Conservation (phyloP, 345 rosid species). For the Triadica sebifera region DNA sequence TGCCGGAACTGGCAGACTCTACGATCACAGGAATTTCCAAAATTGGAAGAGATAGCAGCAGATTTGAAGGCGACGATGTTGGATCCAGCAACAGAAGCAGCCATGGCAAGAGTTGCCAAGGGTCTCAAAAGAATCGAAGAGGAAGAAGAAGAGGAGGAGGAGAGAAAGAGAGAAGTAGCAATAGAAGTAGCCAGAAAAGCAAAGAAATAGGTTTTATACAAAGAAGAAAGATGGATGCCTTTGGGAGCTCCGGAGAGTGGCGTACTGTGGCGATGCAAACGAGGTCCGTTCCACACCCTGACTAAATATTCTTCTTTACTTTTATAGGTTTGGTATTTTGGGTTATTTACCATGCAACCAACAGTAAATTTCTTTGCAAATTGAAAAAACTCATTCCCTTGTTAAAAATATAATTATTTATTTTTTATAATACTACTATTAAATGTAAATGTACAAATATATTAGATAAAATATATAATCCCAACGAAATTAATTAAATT, state of each 20-base stretch:
- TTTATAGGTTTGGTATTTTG: background rate
- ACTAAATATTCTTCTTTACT: background rate
- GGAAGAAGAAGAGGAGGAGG: constrained; percentile 14
- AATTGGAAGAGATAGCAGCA: constrained; percentile 29
- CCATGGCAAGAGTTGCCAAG: constrained; percentile 40
- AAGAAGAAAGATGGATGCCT: constrained; percentile 24
- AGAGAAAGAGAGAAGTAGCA: constrained; percentile 31
- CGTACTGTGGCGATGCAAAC: constrained; percentile 32
- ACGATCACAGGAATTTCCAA: constrained; percentile 27
- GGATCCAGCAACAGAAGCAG: constrained; percentile 56
- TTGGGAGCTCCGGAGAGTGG: constrained; percentile 38
- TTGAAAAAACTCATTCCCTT: no score
- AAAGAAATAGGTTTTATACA: background rate
- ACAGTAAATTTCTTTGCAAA: no score
- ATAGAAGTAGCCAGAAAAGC: constrained; percentile 39
- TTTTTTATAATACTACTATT: no score
- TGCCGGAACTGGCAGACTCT: constrained; percentile 42
- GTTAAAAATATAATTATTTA: no score
- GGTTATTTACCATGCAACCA: constrained; percentile 29
- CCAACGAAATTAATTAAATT: no score
- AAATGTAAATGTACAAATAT: no score
- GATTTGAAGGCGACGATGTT: constrained; percentile 47
- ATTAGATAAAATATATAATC: no score
- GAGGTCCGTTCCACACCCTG: constrained; percentile 15
- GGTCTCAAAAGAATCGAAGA: constrained; percentile 28